A percentile compares a stretch with the other conserved stretches of the same genome.
These are phyloP conservation scores for Hagleromyces aurorensis DNA, from an alignment of 805 yeast genomes.

Conservation along the genomic window DNA sequence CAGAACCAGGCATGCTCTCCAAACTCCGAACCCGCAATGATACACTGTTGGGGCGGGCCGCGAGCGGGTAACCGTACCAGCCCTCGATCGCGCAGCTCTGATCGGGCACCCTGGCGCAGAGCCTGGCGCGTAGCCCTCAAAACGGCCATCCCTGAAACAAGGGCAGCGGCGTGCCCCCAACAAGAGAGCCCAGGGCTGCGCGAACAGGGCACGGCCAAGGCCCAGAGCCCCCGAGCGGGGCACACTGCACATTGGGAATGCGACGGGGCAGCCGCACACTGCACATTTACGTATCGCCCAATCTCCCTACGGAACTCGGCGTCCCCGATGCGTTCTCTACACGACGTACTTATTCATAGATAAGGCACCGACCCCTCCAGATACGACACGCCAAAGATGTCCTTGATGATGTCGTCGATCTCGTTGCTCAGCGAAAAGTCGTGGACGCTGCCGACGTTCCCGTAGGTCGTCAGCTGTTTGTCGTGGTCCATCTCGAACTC, in stretches of 20 bases:
- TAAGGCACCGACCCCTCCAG: conserved; percentile 3
- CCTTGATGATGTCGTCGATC: conserved; percentile 31
- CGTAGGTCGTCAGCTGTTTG: conserved; percentile 23
- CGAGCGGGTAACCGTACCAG: no score
- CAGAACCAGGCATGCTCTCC: no score
- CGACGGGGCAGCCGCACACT: conserved; percentile 1
- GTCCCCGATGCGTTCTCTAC: no score
- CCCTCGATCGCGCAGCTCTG: no score
- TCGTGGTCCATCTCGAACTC: conserved; percentile 20
- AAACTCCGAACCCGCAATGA: no score
- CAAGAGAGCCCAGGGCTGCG: conserved; percentile 3
- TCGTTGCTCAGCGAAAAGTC: conserved; percentile 32
- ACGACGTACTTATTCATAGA: no score
- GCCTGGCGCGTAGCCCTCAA: no score
- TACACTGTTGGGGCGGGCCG: no score
- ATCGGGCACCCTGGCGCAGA: no score
- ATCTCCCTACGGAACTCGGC: no score
- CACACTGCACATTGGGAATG: conserved; percentile 1
- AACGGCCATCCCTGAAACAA: no score
- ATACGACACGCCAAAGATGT: conserved; percentile 23
- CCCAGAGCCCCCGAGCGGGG: conserved; percentile 3
- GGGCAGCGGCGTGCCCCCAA: conserved; percentile 1
- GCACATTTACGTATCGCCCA: no score
- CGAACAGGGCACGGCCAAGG: conserved; percentile 3
- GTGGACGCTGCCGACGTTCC: conserved; percentile 24